Conservation (phyloP, 176 grass and related monocot genomes). For the Ampelocalamus luodianensis region DNA sequence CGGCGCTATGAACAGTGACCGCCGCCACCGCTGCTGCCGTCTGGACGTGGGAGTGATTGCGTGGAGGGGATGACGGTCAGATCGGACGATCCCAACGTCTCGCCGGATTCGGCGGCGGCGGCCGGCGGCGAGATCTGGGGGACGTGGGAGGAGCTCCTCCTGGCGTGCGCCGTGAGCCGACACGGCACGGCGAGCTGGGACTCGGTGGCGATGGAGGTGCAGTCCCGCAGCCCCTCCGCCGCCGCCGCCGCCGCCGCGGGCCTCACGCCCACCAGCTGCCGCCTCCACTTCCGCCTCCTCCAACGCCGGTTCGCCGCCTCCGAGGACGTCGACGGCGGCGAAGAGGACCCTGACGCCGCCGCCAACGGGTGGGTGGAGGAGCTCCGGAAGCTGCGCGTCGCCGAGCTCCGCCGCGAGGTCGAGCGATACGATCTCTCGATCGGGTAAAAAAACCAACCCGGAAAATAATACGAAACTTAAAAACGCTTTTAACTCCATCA, state of each 20-base stretch:
- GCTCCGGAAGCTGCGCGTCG: constrained; percentile 76
- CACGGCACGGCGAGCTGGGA: constrained; percentile 83
- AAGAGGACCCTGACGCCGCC: constrained; percentile 32
- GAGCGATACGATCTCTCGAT: constrained; percentile 85
- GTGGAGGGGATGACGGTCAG: constrained; percentile 51
- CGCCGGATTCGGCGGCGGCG: constrained; percentile 30
- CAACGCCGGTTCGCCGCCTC: constrained; percentile 62
- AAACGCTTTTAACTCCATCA: constrained; percentile 21
- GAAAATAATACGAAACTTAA: constrained; percentile 29
- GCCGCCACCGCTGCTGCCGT: background rate
- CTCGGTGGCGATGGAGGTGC: constrained; percentile 71
- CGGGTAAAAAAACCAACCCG: constrained; percentile 58
- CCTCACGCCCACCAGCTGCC: constrained; percentile 58
- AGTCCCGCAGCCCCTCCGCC: constrained; percentile 48
- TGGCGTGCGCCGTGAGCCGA: constrained; percentile 65
- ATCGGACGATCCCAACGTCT: constrained; percentile 69
- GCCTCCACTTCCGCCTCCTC: constrained; percentile 55
- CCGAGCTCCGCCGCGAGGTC: constrained; percentile 87
- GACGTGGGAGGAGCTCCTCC: constrained; percentile 85
- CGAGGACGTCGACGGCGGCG: background rate
- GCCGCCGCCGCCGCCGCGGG: constrained; percentile 28
- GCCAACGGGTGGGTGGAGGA: constrained; percentile 65
- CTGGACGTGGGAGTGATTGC: constrained; percentile 25
- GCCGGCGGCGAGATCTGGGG: constrained; percentile 79
- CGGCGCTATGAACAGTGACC: constrained; percentile 43